Base-by-base conservation (phyloP, 116 monocot genomes). In the Trichopus zeylanicus region DNA sequence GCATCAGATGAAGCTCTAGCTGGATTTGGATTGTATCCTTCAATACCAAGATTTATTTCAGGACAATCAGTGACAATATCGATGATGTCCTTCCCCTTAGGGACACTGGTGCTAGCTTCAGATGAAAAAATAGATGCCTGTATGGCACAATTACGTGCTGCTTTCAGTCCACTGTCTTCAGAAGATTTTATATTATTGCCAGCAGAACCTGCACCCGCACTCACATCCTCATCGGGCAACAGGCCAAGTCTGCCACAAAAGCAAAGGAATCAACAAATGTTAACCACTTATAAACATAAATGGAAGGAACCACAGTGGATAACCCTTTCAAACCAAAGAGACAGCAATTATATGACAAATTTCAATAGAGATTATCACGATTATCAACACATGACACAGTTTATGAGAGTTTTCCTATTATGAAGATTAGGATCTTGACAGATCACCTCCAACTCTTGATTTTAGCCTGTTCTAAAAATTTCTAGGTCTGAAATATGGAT, bases 91-190 rank as follows among this genome's bases (percentile, higher is more conserved):
- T 55, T 13, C 13, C 29, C 8, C 32, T 48, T 46, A 16, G 57
- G 56, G 57, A 30, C 25, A 62, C 25, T 19, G 35, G 56, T 20
- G 49, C 1, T 23, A 24, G 20, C 24, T 27, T n/a, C 4, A 23
- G 21, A 64, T 49, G 21, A 29, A 24, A 2, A 46, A 2, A 9
- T 21, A 16, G 30, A 7, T 4, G 46, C 15, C 20, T 35, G 29
- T 33, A 26, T 35, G 0, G 5, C 53, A 59, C n/a, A 32, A 68
- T 52, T 38, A 5, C 4, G 52, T 29, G 52, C 33, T 52, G 37
- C 60, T 53, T 53, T 68, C 70, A 61, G 66, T 1, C 59, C 29
- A 24, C 15, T 26, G 15, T 51, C 46, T 30, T 29, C 42, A 6
- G 61, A 19, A 48, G 18, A 20, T 31, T 12, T 39, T 3, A 20